Base-by-base conservation (phyloP, 345 rosid species). In the Eucalyptus marginata region DNA sequence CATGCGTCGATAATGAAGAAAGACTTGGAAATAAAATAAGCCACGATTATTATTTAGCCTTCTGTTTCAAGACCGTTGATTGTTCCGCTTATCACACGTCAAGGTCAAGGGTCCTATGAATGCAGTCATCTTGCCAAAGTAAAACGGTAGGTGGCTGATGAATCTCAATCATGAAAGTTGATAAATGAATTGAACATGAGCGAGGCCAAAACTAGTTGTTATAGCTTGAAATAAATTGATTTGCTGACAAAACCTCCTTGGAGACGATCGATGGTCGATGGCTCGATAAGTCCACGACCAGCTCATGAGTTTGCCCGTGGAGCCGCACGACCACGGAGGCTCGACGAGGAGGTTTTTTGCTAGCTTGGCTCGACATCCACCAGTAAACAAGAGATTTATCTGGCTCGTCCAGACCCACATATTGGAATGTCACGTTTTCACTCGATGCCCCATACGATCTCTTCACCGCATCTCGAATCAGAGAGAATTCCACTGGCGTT, bases 401-500 rank as follows among this genome's bases (percentile, higher is more conserved):
- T 20, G 98, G 99, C 88, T 95, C 98, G 13, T 95, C 95, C 25
- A 96, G 93, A 89, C 94, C 97, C 25, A 95, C 93, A 89, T 91
- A 92, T 87, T 96, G 98, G 81, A 93, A 94, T 44, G 96, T 94
- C 84, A 95, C 89, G 91, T 94, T 93, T 68, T 91, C 90, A 71
- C 89, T 90, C 46, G 90, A 86, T 56, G 91, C 92, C 50, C 94
- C 89, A 7, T 47, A 90, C 24, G 96, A 94, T 7, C 92, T 93
- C 33, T 90, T 91, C 86, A 96, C 87, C 68, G 93, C 91, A 86
- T 81, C 86, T 87, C 91, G 91, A 85, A 92, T 86, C 89, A 90
- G 93, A 91, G 93, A 92, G 90, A 96, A 90, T 92, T 96, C 99
- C 7, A 91, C 62, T 3, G 93, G 92, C 46, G 88, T 91, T 17